phyloP scores from a whole-genome alignment of 1,139 yeast species.

The Kazachstania sp. region DNA sequence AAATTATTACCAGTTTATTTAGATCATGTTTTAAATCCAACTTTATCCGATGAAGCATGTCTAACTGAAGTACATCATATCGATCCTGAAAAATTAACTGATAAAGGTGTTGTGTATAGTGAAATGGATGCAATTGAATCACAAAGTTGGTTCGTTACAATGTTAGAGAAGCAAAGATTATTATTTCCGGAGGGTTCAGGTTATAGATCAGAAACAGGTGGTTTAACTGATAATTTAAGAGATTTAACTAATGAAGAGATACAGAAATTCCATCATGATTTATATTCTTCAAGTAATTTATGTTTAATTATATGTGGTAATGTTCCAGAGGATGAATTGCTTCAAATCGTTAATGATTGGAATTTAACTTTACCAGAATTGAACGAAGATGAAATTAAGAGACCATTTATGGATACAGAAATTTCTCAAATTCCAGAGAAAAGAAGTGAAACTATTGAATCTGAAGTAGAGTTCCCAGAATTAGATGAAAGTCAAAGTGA shows the following conservation, averaged over 20 bases:
- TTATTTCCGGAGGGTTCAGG: constrained; percentile 60
- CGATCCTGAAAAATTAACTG: constrained; percentile 74
- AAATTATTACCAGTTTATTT: constrained; percentile 77
- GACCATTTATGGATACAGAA: constrained; percentile 79
- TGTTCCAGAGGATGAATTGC: constrained; percentile 63
- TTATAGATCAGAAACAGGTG: constrained; percentile 92
- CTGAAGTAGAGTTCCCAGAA: constrained; percentile 74
- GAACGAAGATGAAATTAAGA: constrained; percentile 34
- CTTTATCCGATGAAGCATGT: constrained; percentile 83
- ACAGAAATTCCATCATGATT: constrained; percentile 56
- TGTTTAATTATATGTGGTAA: constrained; percentile 79
- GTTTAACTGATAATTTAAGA: constrained; percentile 70
- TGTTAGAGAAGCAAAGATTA: constrained; percentile 51
- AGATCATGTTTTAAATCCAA: constrained; percentile 80
- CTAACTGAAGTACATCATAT: constrained; percentile 91
- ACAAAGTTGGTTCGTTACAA: constrained; percentile 67
- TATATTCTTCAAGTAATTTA: constrained; percentile 78
- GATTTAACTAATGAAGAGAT: constrained; percentile 65
- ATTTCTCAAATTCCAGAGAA: constrained; percentile 39
- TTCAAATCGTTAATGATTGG: constrained; percentile 51
- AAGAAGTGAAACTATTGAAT: constrained; percentile 32
- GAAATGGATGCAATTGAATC: constrained; percentile 95
- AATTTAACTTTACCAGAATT: constrained; percentile 45
- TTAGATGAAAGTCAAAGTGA: constrained; percentile 82
- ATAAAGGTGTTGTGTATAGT: constrained; percentile 93